phyloP scores from a whole-genome alignment of 352 stramenopile species.

The Plasmopara muralis region DNA sequence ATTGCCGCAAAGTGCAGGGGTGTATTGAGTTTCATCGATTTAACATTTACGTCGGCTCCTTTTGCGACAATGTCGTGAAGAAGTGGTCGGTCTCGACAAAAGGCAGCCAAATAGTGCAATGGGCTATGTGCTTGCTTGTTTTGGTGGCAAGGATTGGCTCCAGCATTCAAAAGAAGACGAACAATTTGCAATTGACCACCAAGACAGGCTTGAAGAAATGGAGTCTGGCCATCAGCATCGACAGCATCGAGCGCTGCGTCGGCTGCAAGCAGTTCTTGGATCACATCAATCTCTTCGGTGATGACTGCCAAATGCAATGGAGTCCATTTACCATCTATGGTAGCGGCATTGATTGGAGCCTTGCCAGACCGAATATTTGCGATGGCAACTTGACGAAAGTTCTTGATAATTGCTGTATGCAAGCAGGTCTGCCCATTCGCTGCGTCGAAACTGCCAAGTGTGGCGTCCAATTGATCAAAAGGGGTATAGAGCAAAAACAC shows the following conservation, averaged over 20 bases:
- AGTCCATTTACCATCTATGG: conserved; percentile 41
- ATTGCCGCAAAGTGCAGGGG: conserved; percentile 72
- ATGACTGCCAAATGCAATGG: conserved; percentile 60
- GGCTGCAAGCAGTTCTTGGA: conserved; percentile 35
- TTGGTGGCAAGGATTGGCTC: conserved; percentile 53
- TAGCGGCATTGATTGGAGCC: conserved; percentile 44
- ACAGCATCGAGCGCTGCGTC: conserved; percentile 53
- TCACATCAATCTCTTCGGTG: conserved; percentile 40
- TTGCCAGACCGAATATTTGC: conserved; percentile 34
- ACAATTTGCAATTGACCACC: conserved; percentile 44
- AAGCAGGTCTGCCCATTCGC: conserved; percentile 33
- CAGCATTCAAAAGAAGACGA: conserved; percentile 33
- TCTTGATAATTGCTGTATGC: conserved; percentile 58
- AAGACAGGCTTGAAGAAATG: conserved; percentile 52
- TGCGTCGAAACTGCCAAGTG: conserved; percentile 43
- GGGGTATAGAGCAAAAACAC: conserved; percentile 29
- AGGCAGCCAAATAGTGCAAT: conserved; percentile 60
- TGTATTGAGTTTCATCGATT: conserved; percentile 69
- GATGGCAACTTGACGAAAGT: conserved; percentile 40
- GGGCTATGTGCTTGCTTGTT: conserved; percentile 62
- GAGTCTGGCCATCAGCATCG: conserved; percentile 55
- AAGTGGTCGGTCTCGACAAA: conserved; percentile 45
- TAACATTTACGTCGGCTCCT: conserved; percentile 57
- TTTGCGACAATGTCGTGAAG: conserved; percentile 40
- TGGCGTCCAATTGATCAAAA: conserved; percentile 17